Evolutionary conservation across 1,284 basidiomycete genomes (phyloP).

Genomic region (Austroboletus niveus): DNA sequence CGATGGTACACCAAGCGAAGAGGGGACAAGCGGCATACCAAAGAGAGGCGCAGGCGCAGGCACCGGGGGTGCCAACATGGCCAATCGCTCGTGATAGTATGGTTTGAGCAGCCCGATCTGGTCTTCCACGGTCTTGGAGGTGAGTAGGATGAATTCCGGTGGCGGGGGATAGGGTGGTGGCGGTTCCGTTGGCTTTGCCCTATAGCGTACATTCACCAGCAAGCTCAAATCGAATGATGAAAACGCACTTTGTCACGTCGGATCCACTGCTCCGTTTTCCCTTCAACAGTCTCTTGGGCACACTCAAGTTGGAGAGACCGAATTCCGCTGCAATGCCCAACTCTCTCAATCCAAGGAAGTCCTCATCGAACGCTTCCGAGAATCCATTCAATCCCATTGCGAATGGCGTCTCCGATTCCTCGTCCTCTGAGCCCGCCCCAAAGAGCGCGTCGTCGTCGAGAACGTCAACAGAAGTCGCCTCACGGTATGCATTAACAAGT

Average conservation of each 20-base stretch:
- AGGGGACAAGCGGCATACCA: constrained; percentile 22
- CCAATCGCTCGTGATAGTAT: constrained; percentile 69
- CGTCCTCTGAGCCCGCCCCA: constrained; percentile 61
- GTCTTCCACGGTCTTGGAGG: constrained; percentile 58
- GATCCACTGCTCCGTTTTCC: constrained; percentile 51
- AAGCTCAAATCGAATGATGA: not conserved
- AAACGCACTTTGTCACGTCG: constrained; percentile 46
- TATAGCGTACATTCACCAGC: constrained; percentile 22
- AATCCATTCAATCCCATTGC: constrained; percentile 80
- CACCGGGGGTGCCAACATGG: constrained; percentile 35
- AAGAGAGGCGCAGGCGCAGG: constrained; percentile 8
- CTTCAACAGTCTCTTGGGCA: constrained; percentile 80
- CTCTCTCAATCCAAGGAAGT: constrained; percentile 88
- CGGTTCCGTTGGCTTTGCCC: constrained; percentile 68
- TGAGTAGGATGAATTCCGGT: constrained; percentile 73
- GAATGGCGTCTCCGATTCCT: constrained; percentile 73
- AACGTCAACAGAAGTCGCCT: constrained; percentile 65
- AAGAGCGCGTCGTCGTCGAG: constrained; percentile 82
- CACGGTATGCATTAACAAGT: constrained; percentile 77
- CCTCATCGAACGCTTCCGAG: constrained; percentile 86
- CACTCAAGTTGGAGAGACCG: constrained; percentile 73
- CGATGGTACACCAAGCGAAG: constrained; percentile 9
- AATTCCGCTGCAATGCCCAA: constrained; percentile 88
- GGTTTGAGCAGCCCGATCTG: constrained; percentile 85
- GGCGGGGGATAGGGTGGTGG: constrained; percentile 86